Evolutionary conservation across 1,139 yeast species (phyloP).

Genomic region (Diutina siamensis): DNA sequence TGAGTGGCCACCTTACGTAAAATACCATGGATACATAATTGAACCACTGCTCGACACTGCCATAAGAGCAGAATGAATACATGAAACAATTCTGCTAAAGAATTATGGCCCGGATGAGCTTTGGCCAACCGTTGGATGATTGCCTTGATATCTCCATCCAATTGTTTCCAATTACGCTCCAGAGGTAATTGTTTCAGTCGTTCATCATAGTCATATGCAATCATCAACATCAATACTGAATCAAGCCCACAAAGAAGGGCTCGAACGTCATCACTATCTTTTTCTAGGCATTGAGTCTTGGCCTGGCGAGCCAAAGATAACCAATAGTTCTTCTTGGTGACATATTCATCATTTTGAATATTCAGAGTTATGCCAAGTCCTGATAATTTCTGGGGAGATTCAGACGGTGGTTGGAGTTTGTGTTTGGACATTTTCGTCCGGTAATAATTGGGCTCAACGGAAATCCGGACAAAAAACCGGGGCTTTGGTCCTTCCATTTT

Average conservation of each 20-base stretch:
- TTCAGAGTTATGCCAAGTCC: slow-evolving; percentile 3
- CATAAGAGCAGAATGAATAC: not conserved
- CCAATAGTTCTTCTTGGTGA: not conserved
- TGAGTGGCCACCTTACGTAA: not conserved
- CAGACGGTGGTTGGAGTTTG: not conserved
- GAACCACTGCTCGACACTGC: not conserved
- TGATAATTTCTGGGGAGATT: not conserved
- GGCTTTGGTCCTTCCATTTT: slow-evolving; percentile 18
- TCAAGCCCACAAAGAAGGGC: not conserved
- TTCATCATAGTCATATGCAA: not conserved
- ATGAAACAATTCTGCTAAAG: slow-evolving; percentile 1
- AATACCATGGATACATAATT: not conserved
- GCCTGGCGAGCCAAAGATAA: not conserved
- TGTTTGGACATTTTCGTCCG: not conserved
- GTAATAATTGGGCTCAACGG: slow-evolving; percentile 13
- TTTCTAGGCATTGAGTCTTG: not conserved
- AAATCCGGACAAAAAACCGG: slow-evolving; percentile 21
- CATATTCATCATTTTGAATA: not conserved
- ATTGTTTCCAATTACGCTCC: not conserved
- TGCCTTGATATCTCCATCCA: not conserved
- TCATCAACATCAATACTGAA: not conserved
- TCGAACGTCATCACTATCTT: not conserved
- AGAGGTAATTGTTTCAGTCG: not conserved
- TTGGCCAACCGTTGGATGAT: not conserved
- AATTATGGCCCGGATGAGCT: not conserved